These are phyloP conservation scores for Aspergillus sp. DNA, from an alignment of 2,329 filamentous ascomycete species.

Conservation along the genomic window DNA sequence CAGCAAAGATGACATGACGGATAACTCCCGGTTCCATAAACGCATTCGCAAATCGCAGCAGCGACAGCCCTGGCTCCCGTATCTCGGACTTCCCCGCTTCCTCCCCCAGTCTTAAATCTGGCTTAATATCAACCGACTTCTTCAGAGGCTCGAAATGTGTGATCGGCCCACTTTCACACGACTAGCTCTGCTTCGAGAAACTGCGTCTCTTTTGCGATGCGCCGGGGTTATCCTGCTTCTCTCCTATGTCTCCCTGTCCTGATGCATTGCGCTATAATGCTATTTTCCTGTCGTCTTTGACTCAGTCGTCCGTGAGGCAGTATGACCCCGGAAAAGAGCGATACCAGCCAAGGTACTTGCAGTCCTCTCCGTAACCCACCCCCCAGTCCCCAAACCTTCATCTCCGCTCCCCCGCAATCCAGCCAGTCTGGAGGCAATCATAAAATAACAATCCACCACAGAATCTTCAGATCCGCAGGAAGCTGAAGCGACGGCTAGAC, in stretches of 20 bases:
- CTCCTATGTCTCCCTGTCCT: not conserved
- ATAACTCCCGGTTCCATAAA: no score
- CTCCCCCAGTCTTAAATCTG: not conserved
- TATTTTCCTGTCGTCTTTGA: constrained; percentile 1
- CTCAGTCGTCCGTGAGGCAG: constrained; percentile 23
- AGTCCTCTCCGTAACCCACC: not conserved
- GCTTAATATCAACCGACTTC: constrained; percentile 4
- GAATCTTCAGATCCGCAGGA: constrained; percentile 21
- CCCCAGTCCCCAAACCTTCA: not conserved
- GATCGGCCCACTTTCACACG: constrained; percentile 11
- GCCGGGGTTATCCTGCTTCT: not conserved
- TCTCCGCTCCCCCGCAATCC: constrained; percentile 6
- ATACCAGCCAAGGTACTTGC: constrained; percentile 23
- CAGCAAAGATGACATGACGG: not conserved
- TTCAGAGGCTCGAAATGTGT: constrained; percentile 2
- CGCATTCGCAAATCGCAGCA: no score
- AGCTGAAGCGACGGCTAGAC: constrained; percentile 11
- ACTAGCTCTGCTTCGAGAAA: constrained; percentile 4
- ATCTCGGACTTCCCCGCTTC: constrained; percentile 1
- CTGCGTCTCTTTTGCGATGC: constrained; percentile 13
- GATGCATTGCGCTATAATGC: constrained; percentile 17
- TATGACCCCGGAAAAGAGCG: constrained; percentile 31
- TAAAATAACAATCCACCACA: constrained; percentile 5
- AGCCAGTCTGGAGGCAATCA: not conserved
- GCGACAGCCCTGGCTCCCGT: no score